Evolutionary conservation across 805 yeast species (phyloP), one percentile per base, ranked within the genome.

Genomic region (Zygoascus tannicola): DNA sequence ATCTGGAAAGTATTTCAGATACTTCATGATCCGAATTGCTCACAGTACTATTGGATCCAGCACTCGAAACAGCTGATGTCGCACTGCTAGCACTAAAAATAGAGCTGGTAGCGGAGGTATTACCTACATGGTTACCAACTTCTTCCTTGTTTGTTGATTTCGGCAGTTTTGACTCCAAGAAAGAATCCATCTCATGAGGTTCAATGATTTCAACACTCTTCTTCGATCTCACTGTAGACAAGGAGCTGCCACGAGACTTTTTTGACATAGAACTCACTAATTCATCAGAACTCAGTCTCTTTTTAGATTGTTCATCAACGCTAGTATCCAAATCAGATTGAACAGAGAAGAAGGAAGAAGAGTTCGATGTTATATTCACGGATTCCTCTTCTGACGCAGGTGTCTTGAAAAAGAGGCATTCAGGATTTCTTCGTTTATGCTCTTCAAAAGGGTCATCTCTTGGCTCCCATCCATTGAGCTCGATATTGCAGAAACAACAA

Each of bases 391-490:
- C 21, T 40, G 18, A 26, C 15, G 4, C 14, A 7, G 26, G 23
- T 15, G 43, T 30, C 20, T 19, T 14, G 44, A 70, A 69, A 32
- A 69, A 61, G 49, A 65, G 62, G 57, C 81, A 70, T 22, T 64
- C 54, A 2, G 66, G 67, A 19, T 63, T 59, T 40, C 74, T 56
- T 43, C 63, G 59, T n/a, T 55, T 49, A 55, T 83, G 92, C 50
- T 78, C 86, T 14, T 51, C 65, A 5, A 70, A 46, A 0, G 88
- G 90, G 46, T 73, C 76, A 59, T 85, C 92, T 2, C 65, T 69
- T 1, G 61, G 56, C 46, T 74, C 83, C 94, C 94, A 84, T 2
- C 86, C 87, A 43, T 81, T 82, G 14, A 75, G 62, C 0, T 80
- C 71, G 16, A 73, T 63, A 8, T 74, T 75, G 59, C 94, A 84